Percentiles rank a stretch among this genome's conserved stretches.
Evolutionary conservation across 2,329 filamentous ascomycete genomes (phyloP).

Genomic region (Endoconidiophora polonica): DNA sequence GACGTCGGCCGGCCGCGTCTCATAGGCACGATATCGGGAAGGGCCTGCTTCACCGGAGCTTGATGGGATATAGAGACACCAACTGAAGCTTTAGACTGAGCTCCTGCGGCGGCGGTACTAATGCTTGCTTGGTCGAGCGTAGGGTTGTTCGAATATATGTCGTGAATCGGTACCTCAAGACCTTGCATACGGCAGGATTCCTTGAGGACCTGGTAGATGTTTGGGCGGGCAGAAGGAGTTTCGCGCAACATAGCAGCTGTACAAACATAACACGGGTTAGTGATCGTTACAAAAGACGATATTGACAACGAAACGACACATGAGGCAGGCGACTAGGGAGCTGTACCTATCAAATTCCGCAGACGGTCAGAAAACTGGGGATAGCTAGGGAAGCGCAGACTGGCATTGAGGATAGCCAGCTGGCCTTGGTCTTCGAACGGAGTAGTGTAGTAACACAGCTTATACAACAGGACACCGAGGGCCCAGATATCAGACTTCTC

Average conservation of each 20-base stretch:
- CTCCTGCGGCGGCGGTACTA: slow-evolving; percentile 34
- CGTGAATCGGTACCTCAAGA: slow-evolving; percentile 69
- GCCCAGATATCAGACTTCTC: slow-evolving; percentile 99
- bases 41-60: slow-evolving; percentile 48
- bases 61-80: slow-evolving; percentile 72
- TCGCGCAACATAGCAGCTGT: slow-evolving; percentile 80
- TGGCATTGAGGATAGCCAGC: slow-evolving; percentile 91
- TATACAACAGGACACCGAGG: slow-evolving; percentile 85
- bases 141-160: slow-evolving; percentile 56
- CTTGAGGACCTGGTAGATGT: slow-evolving; percentile 81
- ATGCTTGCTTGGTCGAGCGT: slow-evolving; percentile 42
- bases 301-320: neutral
- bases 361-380: slow-evolving; percentile 78
- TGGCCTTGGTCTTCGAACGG: slow-evolving; percentile 96
- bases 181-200: slow-evolving; percentile 84
- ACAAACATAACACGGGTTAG: slow-evolving; percentile 4
- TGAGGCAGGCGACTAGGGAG: neutral
- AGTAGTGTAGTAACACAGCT: slow-evolving; percentile 97
- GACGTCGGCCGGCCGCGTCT: slow-evolving; percentile 54
- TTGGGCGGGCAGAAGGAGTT: slow-evolving; percentile 60
- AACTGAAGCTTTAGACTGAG: slow-evolving; percentile 40
- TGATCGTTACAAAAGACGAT: neutral
- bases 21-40: slow-evolving; percentile 91
- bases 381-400: slow-evolving; percentile 77
- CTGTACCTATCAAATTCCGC: slow-evolving; percentile 70